Conservation (phyloP, 2,329 filamentous ascomycete species). For the Paraphaeosphaeria minitans region DNA sequence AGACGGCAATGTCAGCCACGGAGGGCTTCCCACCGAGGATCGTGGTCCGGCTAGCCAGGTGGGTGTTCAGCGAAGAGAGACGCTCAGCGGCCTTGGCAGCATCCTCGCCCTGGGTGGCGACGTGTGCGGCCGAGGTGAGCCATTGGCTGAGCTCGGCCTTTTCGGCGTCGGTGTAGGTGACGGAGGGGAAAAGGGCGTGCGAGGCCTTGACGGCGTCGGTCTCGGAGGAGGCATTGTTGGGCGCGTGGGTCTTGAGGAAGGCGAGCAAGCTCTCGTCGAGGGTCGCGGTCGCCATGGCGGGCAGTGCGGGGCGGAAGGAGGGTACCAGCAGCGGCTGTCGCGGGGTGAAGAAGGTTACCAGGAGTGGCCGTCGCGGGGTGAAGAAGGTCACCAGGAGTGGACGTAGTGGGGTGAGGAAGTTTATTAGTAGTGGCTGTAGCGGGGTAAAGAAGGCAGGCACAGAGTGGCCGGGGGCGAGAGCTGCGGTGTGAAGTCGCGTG, state of each 20-base stretch:
- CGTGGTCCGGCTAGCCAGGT: constrained; percentile 87
- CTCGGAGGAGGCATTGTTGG: constrained; percentile 44
- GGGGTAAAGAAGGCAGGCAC: constrained; percentile 39
- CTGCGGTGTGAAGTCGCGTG: constrained; percentile 15
- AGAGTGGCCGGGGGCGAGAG: constrained; percentile 22
- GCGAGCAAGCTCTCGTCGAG: constrained; percentile 42
- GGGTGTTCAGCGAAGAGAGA: constrained; percentile 79
- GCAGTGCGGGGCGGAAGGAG: constrained; percentile 36
- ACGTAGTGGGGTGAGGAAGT: constrained; percentile 35
- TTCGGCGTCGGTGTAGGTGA: constrained; percentile 77
- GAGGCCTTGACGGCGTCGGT: constrained; percentile 51
- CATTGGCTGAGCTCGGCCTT: constrained; percentile 88
- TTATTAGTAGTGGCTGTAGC: constrained; percentile 30
- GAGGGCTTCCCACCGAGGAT: constrained; percentile 89
- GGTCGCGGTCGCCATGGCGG: constrained; percentile 43
- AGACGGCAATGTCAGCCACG: constrained; percentile 82
- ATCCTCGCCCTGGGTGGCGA: constrained; percentile 65
- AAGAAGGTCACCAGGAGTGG: constrained; percentile 25
- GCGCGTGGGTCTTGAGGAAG: constrained; percentile 46
- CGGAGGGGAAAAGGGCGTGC: constrained; percentile 69
- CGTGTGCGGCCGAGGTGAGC: constrained; percentile 76
- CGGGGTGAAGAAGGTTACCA: too few relatives aligned
- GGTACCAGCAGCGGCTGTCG: constrained; percentile 32
- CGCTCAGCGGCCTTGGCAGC: constrained; percentile 64
- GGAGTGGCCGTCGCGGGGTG: constrained; percentile 21